Evolutionary conservation across 305 asterid species (phyloP).

Genomic region (Fraxinus angustifolia): DNA sequence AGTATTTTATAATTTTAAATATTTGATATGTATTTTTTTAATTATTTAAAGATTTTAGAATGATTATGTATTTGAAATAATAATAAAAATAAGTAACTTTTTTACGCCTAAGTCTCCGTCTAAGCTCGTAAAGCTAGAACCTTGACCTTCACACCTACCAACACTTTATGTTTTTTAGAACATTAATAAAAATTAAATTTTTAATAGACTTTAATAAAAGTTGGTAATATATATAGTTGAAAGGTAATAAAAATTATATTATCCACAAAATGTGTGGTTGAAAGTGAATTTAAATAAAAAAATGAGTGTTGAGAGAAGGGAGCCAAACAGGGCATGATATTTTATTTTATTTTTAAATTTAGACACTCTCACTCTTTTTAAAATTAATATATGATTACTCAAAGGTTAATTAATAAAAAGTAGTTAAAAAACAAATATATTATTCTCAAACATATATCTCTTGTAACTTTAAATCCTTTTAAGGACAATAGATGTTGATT

Average conservation of each 20-base stretch:
- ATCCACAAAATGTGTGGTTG: neutral
- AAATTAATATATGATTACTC: neutral
- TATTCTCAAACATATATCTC: neutral
- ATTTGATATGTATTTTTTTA: too few relatives aligned
- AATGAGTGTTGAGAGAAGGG: neutral
- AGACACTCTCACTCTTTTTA: neutral
- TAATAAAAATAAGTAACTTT: too few relatives aligned
- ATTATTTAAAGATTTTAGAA: neutral
- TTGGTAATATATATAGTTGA: neutral
- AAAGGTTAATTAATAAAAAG: neutral
- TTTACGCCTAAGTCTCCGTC: neutral
- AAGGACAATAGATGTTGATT: neutral
- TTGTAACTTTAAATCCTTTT: neutral
- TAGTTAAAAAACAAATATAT: neutral
- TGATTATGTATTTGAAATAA: neutral
- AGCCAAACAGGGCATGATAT: neutral
- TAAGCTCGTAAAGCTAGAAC: neutral
- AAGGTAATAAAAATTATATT: too few relatives aligned
- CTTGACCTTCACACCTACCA: neutral
- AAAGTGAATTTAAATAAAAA: too few relatives aligned
- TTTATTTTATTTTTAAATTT: too few relatives aligned
- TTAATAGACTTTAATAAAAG: too few relatives aligned
- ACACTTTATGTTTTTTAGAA: too few relatives aligned
- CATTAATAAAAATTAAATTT: too few relatives aligned
- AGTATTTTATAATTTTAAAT: neutral